Evolutionary conservation across 176 grass and related monocot species (phyloP), one percentile per base, ranked within the genome.

Genomic region (Rhynchospora tenuis): DNA sequence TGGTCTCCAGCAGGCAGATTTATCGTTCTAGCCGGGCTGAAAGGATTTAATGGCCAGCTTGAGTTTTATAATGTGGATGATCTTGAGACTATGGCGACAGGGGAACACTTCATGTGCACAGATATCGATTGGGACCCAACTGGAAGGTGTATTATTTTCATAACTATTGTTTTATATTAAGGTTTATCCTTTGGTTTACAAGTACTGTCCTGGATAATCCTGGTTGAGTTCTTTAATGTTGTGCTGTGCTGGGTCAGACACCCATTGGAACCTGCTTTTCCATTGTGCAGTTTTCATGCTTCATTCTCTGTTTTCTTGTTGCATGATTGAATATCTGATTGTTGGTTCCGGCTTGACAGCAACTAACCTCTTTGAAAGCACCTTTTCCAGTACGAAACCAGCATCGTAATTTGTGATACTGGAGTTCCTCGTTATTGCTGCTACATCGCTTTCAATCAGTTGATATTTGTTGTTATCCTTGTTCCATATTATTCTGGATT

Each of bases 41-140:
- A 97, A 82, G 94, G 92, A 73, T 94, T 97, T 86, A 97, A 97
- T 62, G 94, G 94, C 9, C 94, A 97, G 74, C 51, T 97, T 28
- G 94, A 97, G 59, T 97, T 97, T 73, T 97, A 79, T 85, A 97
- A 97, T 86, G 94, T 97, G 27, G 94, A 97, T 85, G 94, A 97
- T 59, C 85, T 97, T 6, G 94, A 97, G 81, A 97, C 94, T 3
- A 97, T 97, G 94, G 86, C 94, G 19, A 88, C 94, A 24, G 94
- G 94, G 23, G 94, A 97, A 81, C 94, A 97, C 92, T 97, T 97
- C 82, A 97, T 97, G 94, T 91, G 91, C 1, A 94, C 92, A 0
- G 94, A 97, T 67, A 92, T 97, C 27, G 89, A 89, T 68, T 97
- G 94, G 94, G 94, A 97, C 89, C 94, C 94, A 12, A 97, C 94